A percentile compares a stretch with the other conserved stretches of the same genome.
Conservation (phyloP, 225 moss, liverwort and hornwort species). For the Polytrichum commune region DNA sequence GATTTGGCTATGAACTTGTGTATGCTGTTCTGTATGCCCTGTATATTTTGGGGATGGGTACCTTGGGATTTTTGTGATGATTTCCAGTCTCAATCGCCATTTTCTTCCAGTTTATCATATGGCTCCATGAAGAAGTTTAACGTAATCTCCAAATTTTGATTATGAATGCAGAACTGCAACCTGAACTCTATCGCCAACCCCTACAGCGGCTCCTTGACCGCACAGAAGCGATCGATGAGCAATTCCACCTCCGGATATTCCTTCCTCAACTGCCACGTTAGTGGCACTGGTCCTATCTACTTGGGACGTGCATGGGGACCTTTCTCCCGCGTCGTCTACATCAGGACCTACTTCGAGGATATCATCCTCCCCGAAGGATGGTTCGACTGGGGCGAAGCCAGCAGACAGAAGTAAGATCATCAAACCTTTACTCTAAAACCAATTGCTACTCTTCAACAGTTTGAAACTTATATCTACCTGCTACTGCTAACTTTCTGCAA, state of each 20-base stretch:
- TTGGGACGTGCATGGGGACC: constrained; percentile 66
- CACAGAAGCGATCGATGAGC: constrained; percentile 59
- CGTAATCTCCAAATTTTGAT: too few species aligned
- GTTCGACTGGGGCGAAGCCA: constrained; percentile 45
- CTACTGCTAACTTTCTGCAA: too few species aligned
- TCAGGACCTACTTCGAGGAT: constrained; percentile 26
- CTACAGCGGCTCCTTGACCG: constrained; percentile 41
- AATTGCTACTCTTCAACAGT: too few species aligned
- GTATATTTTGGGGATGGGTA: too few species aligned
- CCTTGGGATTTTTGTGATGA: too few species aligned
- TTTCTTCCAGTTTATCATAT: too few species aligned
- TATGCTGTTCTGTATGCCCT: too few species aligned
- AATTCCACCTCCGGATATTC: constrained; percentile 48
- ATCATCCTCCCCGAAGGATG: constrained; percentile 30
- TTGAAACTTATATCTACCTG: too few species aligned
- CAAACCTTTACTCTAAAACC: too few species aligned
- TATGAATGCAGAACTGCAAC: constrained; percentile 27
- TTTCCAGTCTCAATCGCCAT: too few species aligned
- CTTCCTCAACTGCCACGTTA: constrained; percentile 50
- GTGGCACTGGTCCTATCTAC: constrained; percentile 48
- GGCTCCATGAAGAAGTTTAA: too few species aligned
- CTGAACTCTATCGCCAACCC: constrained; percentile 26
- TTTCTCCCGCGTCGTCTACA: constrained; percentile 56
- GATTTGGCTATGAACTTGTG: too few species aligned
- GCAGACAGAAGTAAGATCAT: constrained; percentile 26